A percentile compares a stretch with the other conserved stretches of the same genome.
phyloP scores from a whole-genome alignment of 306 rosid genomes.

The Malus orientalis region DNA sequence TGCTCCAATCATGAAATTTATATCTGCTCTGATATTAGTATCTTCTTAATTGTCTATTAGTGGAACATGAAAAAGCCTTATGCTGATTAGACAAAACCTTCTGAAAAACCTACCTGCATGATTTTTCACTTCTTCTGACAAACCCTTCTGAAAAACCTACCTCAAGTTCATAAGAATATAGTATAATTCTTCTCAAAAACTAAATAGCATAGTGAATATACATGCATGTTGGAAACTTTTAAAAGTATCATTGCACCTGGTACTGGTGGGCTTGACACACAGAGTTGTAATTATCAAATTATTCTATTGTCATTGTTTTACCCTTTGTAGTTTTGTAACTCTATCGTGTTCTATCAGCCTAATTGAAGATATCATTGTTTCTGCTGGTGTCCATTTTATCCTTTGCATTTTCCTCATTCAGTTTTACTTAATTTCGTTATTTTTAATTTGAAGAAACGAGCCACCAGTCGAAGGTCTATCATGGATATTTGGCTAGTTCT shows the following conservation, averaged over 20 bases:
- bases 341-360: not conserved
- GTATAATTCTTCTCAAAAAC: not conserved
- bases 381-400: not conserved
- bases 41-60: not conserved
- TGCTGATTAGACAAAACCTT: not conserved
- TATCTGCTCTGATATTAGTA: not conserved
- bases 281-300: no score
- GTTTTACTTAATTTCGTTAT: constrained; percentile 1
- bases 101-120: not conserved
- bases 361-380: not conserved
- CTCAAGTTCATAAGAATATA: not conserved
- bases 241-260: not conserved
- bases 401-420: not conserved
- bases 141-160: not conserved
- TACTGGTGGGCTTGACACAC: not conserved
- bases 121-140: not conserved
- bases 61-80: not conserved
- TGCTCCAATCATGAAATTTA: not conserved
- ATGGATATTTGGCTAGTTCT: constrained; percentile 84
- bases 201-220: not conserved
- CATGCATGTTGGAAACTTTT: not conserved
- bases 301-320: not conserved
- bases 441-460: constrained; percentile 36
- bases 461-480: constrained; percentile 56
- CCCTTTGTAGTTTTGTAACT: not conserved